Evolutionary conservation across 2,329 filamentous ascomycete genomes (phyloP).

Genomic region (Colletotrichum camelliae): DNA sequence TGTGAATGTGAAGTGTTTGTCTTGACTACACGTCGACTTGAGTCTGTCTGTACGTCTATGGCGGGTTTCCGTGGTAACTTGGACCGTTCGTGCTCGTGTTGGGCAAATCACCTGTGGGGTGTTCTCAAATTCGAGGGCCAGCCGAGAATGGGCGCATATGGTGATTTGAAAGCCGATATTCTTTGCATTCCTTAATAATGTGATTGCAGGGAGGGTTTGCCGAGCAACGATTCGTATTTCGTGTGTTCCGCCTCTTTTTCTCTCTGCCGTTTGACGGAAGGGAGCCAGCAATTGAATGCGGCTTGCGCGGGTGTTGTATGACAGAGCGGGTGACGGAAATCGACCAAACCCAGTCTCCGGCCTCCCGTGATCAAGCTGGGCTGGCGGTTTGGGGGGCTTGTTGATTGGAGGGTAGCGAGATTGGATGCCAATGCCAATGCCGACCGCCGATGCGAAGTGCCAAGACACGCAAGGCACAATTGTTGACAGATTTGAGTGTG

Average conservation of each 20-base stretch:
- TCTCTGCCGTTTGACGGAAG: background rate
- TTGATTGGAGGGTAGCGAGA: background rate
- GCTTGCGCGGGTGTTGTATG: background rate
- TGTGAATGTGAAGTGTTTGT: background rate
- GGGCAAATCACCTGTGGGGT: background rate
- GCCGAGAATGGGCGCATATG: background rate
- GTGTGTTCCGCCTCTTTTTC: background rate
- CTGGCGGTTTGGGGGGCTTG: background rate
- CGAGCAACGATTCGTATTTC: background rate
- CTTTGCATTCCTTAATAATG: background rate
- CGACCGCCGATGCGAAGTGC: slow-evolving; percentile 1
- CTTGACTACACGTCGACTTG: background rate
- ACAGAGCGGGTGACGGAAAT: background rate
- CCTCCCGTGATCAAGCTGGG: background rate
- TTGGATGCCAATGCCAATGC: slow-evolving; percentile 15
- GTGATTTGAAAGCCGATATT: background rate
- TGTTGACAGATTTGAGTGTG: background rate
- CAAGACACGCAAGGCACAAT: slow-evolving; percentile 9
- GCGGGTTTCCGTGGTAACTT: background rate
- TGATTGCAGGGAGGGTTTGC: background rate
- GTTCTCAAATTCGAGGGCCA: background rate
- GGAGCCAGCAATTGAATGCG: background rate
- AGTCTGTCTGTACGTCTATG: background rate
- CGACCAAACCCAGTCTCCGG: background rate
- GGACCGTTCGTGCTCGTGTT: background rate